Evolutionary conservation across 225 moss, liverwort and hornwort genomes (phyloP).

Genomic region (Lunularia cruciata): DNA sequence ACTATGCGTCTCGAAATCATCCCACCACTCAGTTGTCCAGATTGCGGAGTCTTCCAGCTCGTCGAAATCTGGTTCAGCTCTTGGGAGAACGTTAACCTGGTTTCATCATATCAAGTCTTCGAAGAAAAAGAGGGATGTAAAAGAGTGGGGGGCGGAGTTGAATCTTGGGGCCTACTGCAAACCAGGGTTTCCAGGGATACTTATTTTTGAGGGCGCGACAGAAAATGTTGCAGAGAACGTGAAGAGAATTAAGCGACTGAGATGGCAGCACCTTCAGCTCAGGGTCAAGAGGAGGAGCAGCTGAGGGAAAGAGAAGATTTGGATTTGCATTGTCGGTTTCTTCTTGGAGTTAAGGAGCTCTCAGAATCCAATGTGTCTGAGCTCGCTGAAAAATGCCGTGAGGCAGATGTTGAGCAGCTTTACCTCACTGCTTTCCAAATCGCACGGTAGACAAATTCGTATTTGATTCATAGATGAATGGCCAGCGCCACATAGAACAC

Average conservation of each 20-base stretch:
- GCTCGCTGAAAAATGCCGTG: constrained; percentile 41
- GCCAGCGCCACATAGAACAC: no score
- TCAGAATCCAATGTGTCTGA: constrained; percentile 42
- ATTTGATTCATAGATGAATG: no score
- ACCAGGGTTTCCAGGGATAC: constrained; percentile 41
- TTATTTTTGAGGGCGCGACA: constrained; percentile 38
- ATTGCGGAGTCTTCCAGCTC: no score
- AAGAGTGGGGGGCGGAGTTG: constrained; percentile 43
- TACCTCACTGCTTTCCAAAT: constrained; percentile 43
- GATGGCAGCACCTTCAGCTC: constrained; percentile 45
- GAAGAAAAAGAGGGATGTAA: constrained; percentile 34
- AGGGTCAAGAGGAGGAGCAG: constrained; percentile 35
- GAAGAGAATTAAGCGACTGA: constrained; percentile 39
- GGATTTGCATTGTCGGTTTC: constrained; percentile 33
- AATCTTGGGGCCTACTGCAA: constrained; percentile 42
- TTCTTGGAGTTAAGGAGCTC: constrained; percentile 32
- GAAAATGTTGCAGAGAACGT: constrained; percentile 35
- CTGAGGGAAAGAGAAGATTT: constrained; percentile 18
- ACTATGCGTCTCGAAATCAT: not conserved
- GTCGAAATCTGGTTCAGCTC: not conserved
- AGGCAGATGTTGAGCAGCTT: constrained; percentile 42
- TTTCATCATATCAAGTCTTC: constrained; percentile 48
- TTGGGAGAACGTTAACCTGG: constrained; percentile 36
- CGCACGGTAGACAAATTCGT: no score
- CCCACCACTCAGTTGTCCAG: not conserved